Percentiles rank a stretch among this genome's conserved stretches.
Conservation (phyloP, 768 basidiomycete species). For the Dacryopinax primogenitus region DNA sequence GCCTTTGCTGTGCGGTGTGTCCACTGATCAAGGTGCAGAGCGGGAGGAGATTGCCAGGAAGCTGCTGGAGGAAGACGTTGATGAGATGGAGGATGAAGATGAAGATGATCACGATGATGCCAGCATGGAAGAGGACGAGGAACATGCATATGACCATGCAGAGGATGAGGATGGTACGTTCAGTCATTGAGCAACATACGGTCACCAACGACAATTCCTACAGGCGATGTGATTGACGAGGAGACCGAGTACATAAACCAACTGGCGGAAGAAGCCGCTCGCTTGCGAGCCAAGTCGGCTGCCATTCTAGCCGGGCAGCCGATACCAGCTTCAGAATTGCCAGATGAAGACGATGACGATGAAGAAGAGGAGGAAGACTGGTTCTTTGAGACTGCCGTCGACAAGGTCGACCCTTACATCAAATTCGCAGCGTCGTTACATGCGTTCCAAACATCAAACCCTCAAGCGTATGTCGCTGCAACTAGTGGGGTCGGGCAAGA, state of each 20-base stretch:
- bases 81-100: conserved; percentile 28
- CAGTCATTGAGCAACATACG: background rate
- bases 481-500: conserved; percentile 61
- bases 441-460: conserved; percentile 70
- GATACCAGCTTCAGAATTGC: conserved; percentile 32
- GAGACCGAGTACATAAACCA: conserved; percentile 80
- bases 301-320: background rate
- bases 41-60: conserved; percentile 48
- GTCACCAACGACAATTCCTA: conserved; percentile 22
- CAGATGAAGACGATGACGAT: conserved; percentile 32
- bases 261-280: conserved; percentile 71
- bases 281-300: conserved; percentile 44
- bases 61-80: conserved; percentile 31
- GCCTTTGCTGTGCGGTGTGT: background rate
- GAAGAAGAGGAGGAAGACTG: conserved; percentile 67
- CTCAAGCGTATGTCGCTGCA: conserved; percentile 51
- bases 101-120: conserved; percentile 26
- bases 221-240: conserved; percentile 83
- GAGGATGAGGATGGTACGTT: conserved; percentile 46
- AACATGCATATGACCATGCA: conserved; percentile 34
- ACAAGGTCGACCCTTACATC: conserved; percentile 61
- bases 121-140: conserved; percentile 37
- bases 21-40: conserved; percentile 26
- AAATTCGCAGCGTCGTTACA: conserved; percentile 38
- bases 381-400: conserved; percentile 64